Evolutionary conservation across 2,329 filamentous ascomycete species (phyloP), one percentile per base, ranked within the genome.

Genomic region (Fusarium dimerum): DNA sequence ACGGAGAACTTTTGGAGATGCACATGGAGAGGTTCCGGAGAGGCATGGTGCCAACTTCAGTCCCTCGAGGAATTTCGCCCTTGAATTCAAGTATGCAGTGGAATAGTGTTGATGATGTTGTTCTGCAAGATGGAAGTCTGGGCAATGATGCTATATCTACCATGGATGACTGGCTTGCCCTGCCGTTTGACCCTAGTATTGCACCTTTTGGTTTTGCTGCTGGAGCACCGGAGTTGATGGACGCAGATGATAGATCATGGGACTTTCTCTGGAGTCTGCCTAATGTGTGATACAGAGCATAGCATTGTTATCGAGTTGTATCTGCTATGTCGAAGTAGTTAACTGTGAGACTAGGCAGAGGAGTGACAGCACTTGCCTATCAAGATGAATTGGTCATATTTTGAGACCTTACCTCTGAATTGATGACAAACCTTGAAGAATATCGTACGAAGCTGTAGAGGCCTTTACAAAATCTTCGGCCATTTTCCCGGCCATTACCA

Each of bases 1-100:
- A 59, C 16, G 48, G 51, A 13, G 56, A 59, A 10, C 20, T 60
- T 4, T 12, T 60, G 15, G 51, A 56, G 7, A 54, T 59, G 42
- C 53, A 57, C 8, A 3, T 51, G 0, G 40, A 47, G n/a, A 56
- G 20, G 17, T 59, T 56, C 8, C 47, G 43, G 16, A 41, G 50
- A 15, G 48, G 53, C 1, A 32, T 60, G 53, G 39, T 59, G 1
- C 50, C 51, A 4, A 49, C 48, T 1, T 52, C 50, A 9, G 15
- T 60, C 6, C 56, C 53, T 2, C 42, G 38, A 6, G 57, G 56
- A 0, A 52, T 59, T 2, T 47, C 10, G 3, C 15, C 51, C 0
- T 16, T 48, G 1, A 16, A 50, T 8, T 43, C 1, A 34, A 45
- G 7, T 7, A 5, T 26, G 20, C 20, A 26, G 20, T 26, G 20